Percentiles rank a stretch among this genome's conserved stretches.
Evolutionary conservation across 495 filamentous ascomycete genomes (phyloP).

Genomic region (Rostrohypoxylon terebratum): DNA sequence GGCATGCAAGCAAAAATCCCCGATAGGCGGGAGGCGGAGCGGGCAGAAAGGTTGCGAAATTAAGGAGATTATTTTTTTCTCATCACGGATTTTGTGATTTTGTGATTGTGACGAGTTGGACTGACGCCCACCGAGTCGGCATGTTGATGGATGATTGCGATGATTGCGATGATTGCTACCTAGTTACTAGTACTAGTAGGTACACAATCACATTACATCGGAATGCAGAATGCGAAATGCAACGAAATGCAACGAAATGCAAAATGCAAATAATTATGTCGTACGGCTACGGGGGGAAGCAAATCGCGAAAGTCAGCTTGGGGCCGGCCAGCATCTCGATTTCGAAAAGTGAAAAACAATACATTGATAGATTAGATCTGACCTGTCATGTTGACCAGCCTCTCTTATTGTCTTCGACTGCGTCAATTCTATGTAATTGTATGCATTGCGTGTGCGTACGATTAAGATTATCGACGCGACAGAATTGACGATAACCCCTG

Average conservation of each 20-base stretch:
- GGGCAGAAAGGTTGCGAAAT: neutral
- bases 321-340: neutral
- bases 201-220: neutral
- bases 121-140: neutral
- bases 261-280: neutral
- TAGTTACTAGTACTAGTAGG: neutral
- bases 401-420: conserved; percentile 17
- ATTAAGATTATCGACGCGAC: conserved; percentile 33
- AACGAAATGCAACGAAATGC: neutral
- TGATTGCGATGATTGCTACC: no score
- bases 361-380: neutral
- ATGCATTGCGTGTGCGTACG: conserved; percentile 2
- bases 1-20: conserved; percentile 8
- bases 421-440: conserved; percentile 1
- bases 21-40: neutral
- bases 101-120: conserved; percentile 3
- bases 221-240: neutral
- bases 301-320: neutral
- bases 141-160: neutral
- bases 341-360: neutral
- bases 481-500: conserved; percentile 8
- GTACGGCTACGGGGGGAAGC: neutral
- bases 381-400: conserved; percentile 2
- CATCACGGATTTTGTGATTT: neutral
- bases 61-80: neutral